These are phyloP conservation scores for Nymphaea colorata DNA, from an alignment of 164 flowering plant genomes.

Conservation along the genomic window DNA sequence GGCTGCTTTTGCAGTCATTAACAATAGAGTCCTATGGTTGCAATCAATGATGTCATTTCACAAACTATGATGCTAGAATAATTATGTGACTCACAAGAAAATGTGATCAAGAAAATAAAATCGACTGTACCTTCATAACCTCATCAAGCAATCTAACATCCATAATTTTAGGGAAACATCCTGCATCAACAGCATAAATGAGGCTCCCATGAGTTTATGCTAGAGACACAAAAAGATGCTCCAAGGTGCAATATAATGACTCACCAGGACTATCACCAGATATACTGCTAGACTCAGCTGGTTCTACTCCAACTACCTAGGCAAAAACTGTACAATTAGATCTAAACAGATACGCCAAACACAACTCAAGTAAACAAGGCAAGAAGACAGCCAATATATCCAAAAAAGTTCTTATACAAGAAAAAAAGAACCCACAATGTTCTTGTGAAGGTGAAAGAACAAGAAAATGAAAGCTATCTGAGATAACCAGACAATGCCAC, in stretches of 20 bases:
- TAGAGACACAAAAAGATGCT: not conserved
- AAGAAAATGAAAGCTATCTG: not conserved
- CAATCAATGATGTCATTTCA: too few relatives aligned
- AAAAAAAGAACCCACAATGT: not conserved
- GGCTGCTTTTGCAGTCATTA: too few relatives aligned
- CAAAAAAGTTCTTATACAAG: too few relatives aligned
- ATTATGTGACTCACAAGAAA: too few relatives aligned
- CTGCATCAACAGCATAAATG: slow-evolving; percentile 24
- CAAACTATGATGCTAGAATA: too few relatives aligned
- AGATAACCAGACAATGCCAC: not conserved
- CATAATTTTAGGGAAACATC: slow-evolving; percentile 60
- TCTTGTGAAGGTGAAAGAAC: not conserved
- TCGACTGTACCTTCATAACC: slow-evolving; percentile 49
- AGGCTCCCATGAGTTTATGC: not conserved
- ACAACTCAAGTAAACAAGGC: slow-evolving; percentile 6
- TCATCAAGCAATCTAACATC: slow-evolving; percentile 72
- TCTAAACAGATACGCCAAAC: not conserved
- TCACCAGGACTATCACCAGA: slow-evolving; percentile 71
- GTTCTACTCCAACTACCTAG: slow-evolving; percentile 79
- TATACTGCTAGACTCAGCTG: slow-evolving; percentile 65
- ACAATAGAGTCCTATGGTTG: too few relatives aligned
- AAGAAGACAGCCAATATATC: not conserved
- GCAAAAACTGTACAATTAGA: slow-evolving; percentile 6
- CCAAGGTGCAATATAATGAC: slow-evolving; percentile 1
- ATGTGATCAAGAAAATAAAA: too few relatives aligned